These are phyloP conservation scores for Botrytis galanthina DNA, from an alignment of 2,329 filamentous ascomycete genomes.

Conservation along the genomic window DNA sequence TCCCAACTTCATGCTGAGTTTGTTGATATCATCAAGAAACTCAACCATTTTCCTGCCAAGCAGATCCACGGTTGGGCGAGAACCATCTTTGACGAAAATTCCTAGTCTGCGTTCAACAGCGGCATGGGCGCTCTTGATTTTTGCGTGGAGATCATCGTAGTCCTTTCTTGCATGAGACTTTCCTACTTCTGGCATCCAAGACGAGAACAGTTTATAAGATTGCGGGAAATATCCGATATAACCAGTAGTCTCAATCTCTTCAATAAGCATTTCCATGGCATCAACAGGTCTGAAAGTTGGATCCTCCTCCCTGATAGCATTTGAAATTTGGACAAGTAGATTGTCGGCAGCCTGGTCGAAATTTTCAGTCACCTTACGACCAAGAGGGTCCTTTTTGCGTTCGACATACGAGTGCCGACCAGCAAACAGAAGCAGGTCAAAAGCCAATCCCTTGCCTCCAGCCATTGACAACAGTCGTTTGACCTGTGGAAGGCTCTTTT, in stretches of 20 bases:
- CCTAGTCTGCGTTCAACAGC: neutral
- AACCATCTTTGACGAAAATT: neutral
- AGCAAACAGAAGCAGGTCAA: neutral
- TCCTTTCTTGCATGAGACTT: neutral
- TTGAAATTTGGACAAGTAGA: neutral
- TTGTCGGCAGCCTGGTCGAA: neutral
- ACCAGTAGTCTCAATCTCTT: neutral
- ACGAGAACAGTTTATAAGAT: neutral
- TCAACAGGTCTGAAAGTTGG: neutral
- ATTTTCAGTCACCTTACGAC: neutral
- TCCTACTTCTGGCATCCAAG: constrained; percentile 14
- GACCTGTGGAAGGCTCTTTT: neutral
- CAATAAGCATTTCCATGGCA: constrained; percentile 7
- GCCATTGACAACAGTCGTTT: neutral
- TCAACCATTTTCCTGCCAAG: neutral
- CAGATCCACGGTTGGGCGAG: neutral
- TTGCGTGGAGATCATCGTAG: neutral
- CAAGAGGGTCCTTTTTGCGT: neutral
- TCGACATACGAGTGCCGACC: neutral
- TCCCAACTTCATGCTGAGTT: neutral
- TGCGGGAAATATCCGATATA: neutral
- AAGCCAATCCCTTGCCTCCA: neutral
- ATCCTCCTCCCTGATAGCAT: neutral
- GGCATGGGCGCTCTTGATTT: neutral
- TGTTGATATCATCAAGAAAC: neutral